phyloP scores from a whole-genome alignment of 495 filamentous ascomycete species.

The Aspergillus hancockii region DNA sequence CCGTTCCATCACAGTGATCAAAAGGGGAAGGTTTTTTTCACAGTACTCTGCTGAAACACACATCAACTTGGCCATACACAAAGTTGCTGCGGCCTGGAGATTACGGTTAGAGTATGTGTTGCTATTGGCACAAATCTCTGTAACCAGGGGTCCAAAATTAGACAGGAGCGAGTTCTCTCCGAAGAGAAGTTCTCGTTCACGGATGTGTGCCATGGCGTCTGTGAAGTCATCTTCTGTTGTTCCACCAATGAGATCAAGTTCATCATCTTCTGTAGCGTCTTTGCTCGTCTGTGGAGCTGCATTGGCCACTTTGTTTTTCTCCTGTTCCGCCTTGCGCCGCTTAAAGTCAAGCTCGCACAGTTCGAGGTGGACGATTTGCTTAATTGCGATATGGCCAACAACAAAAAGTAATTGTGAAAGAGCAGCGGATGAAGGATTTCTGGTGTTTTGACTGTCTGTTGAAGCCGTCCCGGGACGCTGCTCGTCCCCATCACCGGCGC shows the following conservation, averaged over 20 bases:
- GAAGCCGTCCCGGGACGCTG: constrained; percentile 52
- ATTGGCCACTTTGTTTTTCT: constrained; percentile 71
- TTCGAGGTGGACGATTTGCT: constrained; percentile 99
- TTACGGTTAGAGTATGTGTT: constrained; percentile 83
- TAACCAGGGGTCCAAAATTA: constrained; percentile 85
- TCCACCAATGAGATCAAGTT: constrained; percentile 93
- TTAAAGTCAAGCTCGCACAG: constrained; percentile 97
- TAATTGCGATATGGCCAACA: constrained; percentile 95
- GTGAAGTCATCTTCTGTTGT: constrained; percentile 99
- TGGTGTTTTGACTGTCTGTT: constrained; percentile 29
- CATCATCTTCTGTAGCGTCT: constrained; percentile 60
- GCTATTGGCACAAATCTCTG: constrained; percentile 93
- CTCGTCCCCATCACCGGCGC: constrained; percentile 35
- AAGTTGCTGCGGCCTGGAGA: constrained; percentile 86
- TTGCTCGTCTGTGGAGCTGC: constrained; percentile 47
- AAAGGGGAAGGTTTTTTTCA: constrained; percentile 85
- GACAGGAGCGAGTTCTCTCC: constrained; percentile 80
- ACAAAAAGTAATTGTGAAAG: constrained; percentile 93
- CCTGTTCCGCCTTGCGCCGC: constrained; percentile 88
- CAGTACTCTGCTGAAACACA: constrained; percentile 95
- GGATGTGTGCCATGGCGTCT: constrained; percentile 91
- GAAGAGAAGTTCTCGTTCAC: constrained; percentile 91
- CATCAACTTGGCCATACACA: constrained; percentile 99
- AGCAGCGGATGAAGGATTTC: constrained; percentile 58
- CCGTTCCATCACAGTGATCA: constrained; percentile 97